phyloP scores from a whole-genome alignment of 2,329 filamentous ascomycete species.

The Bertia moriformis region DNA sequence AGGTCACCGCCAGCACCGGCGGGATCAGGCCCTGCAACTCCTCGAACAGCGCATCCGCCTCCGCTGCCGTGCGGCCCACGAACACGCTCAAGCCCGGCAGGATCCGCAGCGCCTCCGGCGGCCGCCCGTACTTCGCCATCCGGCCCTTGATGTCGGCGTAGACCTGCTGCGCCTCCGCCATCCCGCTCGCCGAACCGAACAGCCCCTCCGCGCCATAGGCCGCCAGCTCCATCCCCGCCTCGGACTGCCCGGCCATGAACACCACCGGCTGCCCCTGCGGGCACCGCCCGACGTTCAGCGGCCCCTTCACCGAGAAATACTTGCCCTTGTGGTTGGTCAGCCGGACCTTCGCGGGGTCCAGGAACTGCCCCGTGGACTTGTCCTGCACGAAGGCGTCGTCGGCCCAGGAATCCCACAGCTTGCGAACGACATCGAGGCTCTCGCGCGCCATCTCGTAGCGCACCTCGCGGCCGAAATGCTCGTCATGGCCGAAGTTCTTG shows the following conservation, averaged over 20 bases:
- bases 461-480: not conserved
- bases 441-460: conserved; percentile 1
- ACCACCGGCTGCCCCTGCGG: not conserved
- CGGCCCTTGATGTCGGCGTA: conserved; percentile 2
- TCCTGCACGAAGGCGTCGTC: conserved; percentile 1
- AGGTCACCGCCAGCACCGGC: too few relatives aligned
- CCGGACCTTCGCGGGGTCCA: not conserved
- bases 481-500: not conserved
- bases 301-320: not conserved
- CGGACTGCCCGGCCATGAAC: not conserved
- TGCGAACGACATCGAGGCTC: not conserved
- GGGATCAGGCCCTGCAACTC: conserved; percentile 2
- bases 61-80: conserved; percentile 1
- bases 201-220: conserved; percentile 2
- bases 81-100: conserved; percentile 3
- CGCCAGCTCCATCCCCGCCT: conserved; percentile 2
- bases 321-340: conserved; percentile 1
- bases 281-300: not conserved
- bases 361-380: not conserved
- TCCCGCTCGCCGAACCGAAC: conserved; percentile 2
- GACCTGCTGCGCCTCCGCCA: conserved; percentile 1
- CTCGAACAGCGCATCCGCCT: conserved; percentile 3
- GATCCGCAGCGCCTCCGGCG: conserved; percentile 2
- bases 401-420: conserved; percentile 1
- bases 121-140: not conserved